Base-by-base conservation (phyloP, 129 eudicot species). In the Centella asiatica region DNA sequence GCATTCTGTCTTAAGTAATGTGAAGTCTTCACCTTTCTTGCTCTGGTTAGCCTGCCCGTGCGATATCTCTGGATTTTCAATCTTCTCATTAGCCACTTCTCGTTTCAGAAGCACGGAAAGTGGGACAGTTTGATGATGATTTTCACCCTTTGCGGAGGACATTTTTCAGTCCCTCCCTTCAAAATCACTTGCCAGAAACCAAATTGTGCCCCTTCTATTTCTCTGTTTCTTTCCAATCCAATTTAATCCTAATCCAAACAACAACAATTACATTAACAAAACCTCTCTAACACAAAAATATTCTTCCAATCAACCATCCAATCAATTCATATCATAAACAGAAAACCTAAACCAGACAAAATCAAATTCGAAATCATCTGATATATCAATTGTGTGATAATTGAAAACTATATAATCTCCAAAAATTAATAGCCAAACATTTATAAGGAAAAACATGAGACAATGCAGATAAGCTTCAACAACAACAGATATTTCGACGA, bases 21-120 rank as follows among this genome's bases (percentile, higher is more conserved):
- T 77, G 26, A 80, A 78, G 54, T 93, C 99, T 56, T 93, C 99
- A 27, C 99, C 99, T 78, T 93, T 93, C 77, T 93, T 93, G 68
- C 95, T 84, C 67, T 93, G 95, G 31, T 71, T 74, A 33, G 84
- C 82, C 64, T 85, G 87, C 40, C 96, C 99, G 64, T 83, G 74
- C 13, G 62, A 68, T 60, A 87, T 72, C 66, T 84, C 95, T 3
- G 95, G 96, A 48, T 70, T 78, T 42, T 93, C 99, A 24, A 80
- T 78, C 81, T 85, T 93, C 83, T 93, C 99, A 78, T 74, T 80
- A 1, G 89, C 90, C 73, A 80, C 47, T 69, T 93, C 99, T 17
- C 96, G 86, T 72, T 83, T 87, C 57, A 93, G 70, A 81, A 93
- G 80, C 68, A 88, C 85, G 34, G 96, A 93, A 56, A 93, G 78